Percentiles rank a stretch among this genome's conserved stretches.
Conservation (phyloP, 2,329 filamentous ascomycete species). For the Fusarium musae region DNA sequence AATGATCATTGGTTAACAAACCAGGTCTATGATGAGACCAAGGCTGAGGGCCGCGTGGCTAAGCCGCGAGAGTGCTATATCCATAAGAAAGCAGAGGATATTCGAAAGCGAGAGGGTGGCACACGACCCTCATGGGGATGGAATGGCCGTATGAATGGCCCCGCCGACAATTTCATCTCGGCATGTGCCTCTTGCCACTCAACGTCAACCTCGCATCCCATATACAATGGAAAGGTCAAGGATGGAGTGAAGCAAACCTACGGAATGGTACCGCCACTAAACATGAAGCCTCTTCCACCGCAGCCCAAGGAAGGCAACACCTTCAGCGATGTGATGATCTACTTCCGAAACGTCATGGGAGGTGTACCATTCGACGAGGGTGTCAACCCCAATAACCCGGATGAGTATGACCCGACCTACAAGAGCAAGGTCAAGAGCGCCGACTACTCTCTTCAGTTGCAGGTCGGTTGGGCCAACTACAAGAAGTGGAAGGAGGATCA, state of each 20-base stretch:
- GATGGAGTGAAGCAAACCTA: neutral
- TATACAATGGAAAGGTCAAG: neutral
- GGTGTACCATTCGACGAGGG: neutral
- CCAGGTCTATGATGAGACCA: neutral
- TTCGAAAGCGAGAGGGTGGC: neutral
- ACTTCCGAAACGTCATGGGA: neutral
- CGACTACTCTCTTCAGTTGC: neutral
- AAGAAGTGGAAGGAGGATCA: conserved; percentile 2
- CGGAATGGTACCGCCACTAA: neutral
- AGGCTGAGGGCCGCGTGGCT: neutral
- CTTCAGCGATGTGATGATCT: neutral
- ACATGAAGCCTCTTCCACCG: neutral
- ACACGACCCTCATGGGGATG: neutral
- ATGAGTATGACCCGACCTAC: neutral
- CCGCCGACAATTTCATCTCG: neutral
- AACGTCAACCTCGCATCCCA: neutral
- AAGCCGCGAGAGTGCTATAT: neutral
- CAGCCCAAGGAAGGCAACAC: neutral
- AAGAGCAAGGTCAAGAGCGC: neutral
- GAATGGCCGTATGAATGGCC: neutral
- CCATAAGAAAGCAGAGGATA: neutral
- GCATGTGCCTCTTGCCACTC: conserved; percentile 4
- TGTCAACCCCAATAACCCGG: neutral
- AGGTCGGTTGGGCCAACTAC: neutral
- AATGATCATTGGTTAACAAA: neutral